Conservation (phyloP, 352 stramenopile species). For the Phytophthora fragariaefolia region DNA sequence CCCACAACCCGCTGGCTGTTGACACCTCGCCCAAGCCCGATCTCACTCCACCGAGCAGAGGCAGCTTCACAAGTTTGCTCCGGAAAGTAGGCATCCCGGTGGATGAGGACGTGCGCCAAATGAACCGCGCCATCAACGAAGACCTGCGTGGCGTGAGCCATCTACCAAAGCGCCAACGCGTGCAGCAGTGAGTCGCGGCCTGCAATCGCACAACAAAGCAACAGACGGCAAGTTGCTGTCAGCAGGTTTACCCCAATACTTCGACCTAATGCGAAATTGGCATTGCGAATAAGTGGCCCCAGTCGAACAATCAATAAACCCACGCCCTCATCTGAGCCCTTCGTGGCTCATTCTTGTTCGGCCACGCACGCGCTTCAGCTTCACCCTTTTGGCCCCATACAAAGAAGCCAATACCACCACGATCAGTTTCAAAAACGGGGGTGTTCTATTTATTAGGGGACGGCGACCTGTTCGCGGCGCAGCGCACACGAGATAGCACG, state of each 20-base stretch:
- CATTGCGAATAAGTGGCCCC: no score
- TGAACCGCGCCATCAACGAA: slow-evolving; percentile 39
- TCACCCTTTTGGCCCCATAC: slow-evolving; percentile 24
- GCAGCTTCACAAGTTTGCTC: slow-evolving; percentile 54
- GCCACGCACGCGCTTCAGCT: slow-evolving; percentile 6
- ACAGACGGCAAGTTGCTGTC: neutral
- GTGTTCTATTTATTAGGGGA: slow-evolving; percentile 37
- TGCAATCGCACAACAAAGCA: slow-evolving; percentile 14
- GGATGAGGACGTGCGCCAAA: slow-evolving; percentile 51
- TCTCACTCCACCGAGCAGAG: slow-evolving; percentile 47
- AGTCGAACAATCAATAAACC: slow-evolving; percentile 8
- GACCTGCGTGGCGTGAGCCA: slow-evolving; percentile 49
- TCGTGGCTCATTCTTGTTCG: slow-evolving; percentile 9
- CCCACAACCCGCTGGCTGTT: slow-evolving; percentile 14
- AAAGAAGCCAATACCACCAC: slow-evolving; percentile 18
- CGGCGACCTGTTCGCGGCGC: neutral
- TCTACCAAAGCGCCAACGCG: slow-evolving; percentile 12
- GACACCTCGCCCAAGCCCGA: slow-evolving; percentile 29
- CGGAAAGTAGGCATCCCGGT: slow-evolving; percentile 53
- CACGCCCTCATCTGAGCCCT: neutral
- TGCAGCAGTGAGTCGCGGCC: slow-evolving; percentile 4
- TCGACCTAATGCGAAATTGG: no score
- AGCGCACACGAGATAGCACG: no score
- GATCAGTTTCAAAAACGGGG: slow-evolving; percentile 33
- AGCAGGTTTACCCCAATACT: no score